Percentiles rank a stretch among this genome's conserved stretches.
Conservation (phyloP, 2,329 filamentous ascomycete genomes). For the Diaporthe helianthi region DNA sequence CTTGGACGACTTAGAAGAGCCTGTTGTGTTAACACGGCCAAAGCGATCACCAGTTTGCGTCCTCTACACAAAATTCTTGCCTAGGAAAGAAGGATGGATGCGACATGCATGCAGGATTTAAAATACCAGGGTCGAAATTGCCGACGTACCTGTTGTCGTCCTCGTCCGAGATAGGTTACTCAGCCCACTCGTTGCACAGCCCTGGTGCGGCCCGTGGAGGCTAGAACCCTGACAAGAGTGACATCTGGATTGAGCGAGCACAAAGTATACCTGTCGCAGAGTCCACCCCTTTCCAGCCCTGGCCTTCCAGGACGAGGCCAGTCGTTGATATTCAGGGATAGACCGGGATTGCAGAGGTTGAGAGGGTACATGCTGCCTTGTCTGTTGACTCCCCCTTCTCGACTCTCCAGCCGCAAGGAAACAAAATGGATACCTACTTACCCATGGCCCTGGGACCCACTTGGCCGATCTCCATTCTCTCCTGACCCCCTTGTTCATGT, state of each 20-base stretch:
- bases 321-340: slow-evolving; percentile 34
- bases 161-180: slow-evolving; percentile 9
- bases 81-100: not conserved
- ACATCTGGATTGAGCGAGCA: not conserved
- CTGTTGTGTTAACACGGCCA: not conserved
- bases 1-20: not conserved
- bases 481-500: slow-evolving; percentile 27
- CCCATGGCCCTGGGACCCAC: slow-evolving; percentile 23
- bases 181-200: slow-evolving; percentile 1
- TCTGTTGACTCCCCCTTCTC: too few species aligned
- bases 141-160: not conserved
- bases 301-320: not conserved
- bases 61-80: not conserved
- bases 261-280: not conserved
- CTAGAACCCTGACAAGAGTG: not conserved
- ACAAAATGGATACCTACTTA: slow-evolving; percentile 31
- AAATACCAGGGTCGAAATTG: not conserved
- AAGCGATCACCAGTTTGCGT: not conserved
- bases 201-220: not conserved
- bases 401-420: slow-evolving; percentile 22
- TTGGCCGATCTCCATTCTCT: slow-evolving; percentile 24
- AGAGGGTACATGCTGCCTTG: not conserved
- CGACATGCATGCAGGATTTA: not conserved
- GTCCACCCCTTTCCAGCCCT: not conserved
- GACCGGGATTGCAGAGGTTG: slow-evolving; percentile 20